Evolutionary conservation across 139 green algal genomes (phyloP), one percentile per base, ranked within the genome.

Genomic region (Coccomyxa sp.): DNA sequence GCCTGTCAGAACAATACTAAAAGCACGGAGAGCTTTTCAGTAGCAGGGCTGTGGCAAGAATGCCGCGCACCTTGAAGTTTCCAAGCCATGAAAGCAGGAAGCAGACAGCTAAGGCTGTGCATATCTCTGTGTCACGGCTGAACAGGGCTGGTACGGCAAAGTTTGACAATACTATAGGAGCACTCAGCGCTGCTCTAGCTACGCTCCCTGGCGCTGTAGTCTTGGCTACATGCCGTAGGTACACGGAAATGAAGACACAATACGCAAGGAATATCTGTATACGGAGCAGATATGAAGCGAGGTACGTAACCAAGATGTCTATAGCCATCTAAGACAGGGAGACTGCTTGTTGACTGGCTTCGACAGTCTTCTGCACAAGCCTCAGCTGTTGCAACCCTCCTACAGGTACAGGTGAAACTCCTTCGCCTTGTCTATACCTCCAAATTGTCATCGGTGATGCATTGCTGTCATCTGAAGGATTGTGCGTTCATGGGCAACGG

Each of bases 41-140:
- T 27, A 39, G 73, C 22, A 38, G 22, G 38, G 18, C 29, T 16
- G 27, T 44, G 39, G 7, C 33, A 31, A n/a, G 2, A 77, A n/a
- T 18, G 38, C 16, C 39, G n/a, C 39, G 10, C 16, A 73, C 78
- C 78, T 88, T 88, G 75, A 83, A 88, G 40, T 37, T 79, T 29
- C 29, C 34, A 35, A 88, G 68, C 84, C 84, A 88, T 0, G 64
- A 64, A 16, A 84, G 41, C 0, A 77, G 69, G 38, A 88, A 84
- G 14, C 72, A 54, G 0, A 74, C 12, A 5, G 82, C 22, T 6
- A 77, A 36, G 8, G 54, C 68, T 0, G 74, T 81, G 18, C 83
- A 29, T 18, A 87, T 37, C 33, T 87, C 79, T 22, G 40, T 71
- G 0, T 55, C 7, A 7, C 39, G 78, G 44, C 74, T 40, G 69